phyloP scores from a whole-genome alignment of 441 rosid genomes.

The Gossypium lobatum region DNA sequence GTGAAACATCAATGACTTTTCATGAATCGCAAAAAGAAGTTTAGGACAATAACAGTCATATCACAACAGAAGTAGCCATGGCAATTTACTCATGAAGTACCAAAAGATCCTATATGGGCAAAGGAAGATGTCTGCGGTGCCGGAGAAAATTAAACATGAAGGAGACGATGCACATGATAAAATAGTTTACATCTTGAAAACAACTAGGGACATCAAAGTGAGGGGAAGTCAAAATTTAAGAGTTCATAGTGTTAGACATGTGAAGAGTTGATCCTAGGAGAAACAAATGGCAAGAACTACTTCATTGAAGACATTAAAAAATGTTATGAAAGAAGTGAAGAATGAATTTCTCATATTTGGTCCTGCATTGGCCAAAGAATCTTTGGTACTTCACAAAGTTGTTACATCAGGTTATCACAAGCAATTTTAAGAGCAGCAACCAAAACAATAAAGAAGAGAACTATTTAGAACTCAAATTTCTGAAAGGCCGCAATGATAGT shows the following conservation, averaged over 20 bases:
- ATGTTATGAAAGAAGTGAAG: background rate
- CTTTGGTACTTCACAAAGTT: background rate
- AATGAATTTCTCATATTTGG: background rate
- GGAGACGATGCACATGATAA: background rate
- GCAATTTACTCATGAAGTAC: background rate
- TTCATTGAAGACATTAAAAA: background rate
- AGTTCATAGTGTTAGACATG: background rate
- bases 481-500: background rate
- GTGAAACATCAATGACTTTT: constrained; percentile 1
- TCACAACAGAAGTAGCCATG: constrained; percentile 1
- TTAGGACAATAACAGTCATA: background rate
- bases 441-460: background rate
- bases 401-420: background rate
- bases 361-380: background rate
- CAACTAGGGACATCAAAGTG: background rate
- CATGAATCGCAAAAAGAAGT: background rate
- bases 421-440: background rate
- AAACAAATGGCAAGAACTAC: background rate
- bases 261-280: background rate
- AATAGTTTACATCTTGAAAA: background rate
- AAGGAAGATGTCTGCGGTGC: background rate
- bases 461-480: background rate
- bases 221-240: background rate
- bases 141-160: background rate
- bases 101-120: background rate